These are phyloP conservation scores for Paramecium octaurelia DNA, from an alignment of 73 alveolate species.

Conservation along the genomic window DNA sequence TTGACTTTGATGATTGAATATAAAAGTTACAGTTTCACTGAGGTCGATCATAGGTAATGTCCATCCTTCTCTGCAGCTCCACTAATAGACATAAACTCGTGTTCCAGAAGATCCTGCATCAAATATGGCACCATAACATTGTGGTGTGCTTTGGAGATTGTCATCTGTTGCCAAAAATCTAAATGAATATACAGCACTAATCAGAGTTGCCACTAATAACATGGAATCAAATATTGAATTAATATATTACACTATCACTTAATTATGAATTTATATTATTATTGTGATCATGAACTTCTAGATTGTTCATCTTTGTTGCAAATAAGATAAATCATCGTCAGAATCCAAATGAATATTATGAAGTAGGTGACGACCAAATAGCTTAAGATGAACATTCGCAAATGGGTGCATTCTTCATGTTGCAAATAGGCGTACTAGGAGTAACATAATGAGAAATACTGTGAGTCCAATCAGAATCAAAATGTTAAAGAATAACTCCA, in stretches of 20 bases:
- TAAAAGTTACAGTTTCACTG: neutral
- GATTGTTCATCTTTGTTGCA: neutral
- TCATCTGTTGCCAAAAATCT: neutral
- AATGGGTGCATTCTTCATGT: neutral
- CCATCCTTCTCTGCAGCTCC: constrained; percentile 40
- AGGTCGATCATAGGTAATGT: neutral
- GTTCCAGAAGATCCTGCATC: constrained; percentile 66
- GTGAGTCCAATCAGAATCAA: neutral
- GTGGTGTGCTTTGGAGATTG: neutral
- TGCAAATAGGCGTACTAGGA: constrained; percentile 2
- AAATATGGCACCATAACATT: constrained; percentile 55
- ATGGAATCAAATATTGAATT: neutral
- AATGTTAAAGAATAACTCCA: neutral
- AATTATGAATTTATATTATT: neutral
- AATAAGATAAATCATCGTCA: neutral
- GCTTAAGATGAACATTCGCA: neutral
- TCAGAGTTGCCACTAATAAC: neutral
- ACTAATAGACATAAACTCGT: constrained; percentile 49
- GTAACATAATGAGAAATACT: neutral
- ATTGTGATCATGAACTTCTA: neutral
- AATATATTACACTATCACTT: neutral
- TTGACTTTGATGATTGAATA: neutral
- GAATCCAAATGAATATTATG: neutral
- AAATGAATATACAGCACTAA: neutral
- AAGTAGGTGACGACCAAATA: neutral